Evolutionary conservation across 1,284 basidiomycete genomes (phyloP).

Genomic region (Athelia psychrophila): DNA sequence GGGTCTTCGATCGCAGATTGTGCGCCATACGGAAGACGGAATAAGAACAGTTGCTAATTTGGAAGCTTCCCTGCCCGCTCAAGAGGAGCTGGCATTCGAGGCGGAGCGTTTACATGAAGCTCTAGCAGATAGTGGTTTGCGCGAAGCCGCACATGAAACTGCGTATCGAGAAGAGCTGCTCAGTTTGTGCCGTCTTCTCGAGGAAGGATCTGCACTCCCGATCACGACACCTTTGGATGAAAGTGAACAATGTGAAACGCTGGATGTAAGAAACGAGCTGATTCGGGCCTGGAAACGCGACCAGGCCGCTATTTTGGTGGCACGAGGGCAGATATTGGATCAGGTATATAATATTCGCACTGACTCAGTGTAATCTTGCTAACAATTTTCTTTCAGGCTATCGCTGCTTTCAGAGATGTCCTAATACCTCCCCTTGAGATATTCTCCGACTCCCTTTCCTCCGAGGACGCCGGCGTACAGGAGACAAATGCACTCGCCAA

Average conservation of each 20-base stretch:
- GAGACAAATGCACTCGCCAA: constrained; percentile 6
- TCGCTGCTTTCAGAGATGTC: constrained; percentile 6
- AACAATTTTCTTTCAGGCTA: constrained; percentile 7
- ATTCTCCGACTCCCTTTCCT: constrained; percentile 1
- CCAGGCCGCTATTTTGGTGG: constrained; percentile 14
- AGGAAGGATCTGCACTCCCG: constrained; percentile 9
- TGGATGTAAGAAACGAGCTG: constrained; percentile 7
- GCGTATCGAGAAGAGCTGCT: not conserved
- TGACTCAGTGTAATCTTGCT: not conserved
- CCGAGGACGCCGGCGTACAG: too few relatives aligned
- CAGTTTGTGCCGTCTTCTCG: not conserved
- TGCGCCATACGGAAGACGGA: not conserved
- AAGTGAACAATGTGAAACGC: too few relatives aligned
- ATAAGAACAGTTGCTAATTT: not conserved
- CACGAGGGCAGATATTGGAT: constrained; percentile 16
- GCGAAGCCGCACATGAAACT: not conserved
- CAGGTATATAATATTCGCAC: constrained; percentile 8
- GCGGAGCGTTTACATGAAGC: too few relatives aligned
- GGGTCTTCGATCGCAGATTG: too few relatives aligned
- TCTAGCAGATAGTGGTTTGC: too few relatives aligned
- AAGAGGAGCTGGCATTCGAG: too few relatives aligned
- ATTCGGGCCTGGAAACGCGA: constrained; percentile 19
- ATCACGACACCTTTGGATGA: too few relatives aligned
- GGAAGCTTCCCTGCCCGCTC: too few relatives aligned
- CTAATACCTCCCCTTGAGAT: constrained; percentile 11